Evolutionary conservation across 2,329 filamentous ascomycete genomes (phyloP), one percentile per base, ranked within the genome.

Genomic region (Talaromyces piceae): DNA sequence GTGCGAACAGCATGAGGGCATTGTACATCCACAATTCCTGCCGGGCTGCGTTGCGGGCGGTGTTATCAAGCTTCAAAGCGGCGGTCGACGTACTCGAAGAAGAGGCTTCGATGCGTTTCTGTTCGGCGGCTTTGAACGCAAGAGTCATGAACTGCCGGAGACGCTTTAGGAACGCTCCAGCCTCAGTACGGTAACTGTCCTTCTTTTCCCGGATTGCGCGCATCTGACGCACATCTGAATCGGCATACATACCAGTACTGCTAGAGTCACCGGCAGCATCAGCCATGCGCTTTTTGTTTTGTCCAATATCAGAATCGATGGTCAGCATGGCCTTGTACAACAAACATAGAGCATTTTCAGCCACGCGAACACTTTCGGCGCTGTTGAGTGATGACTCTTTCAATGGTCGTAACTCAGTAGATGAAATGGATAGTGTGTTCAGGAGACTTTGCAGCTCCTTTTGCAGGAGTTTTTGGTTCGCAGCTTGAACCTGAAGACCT

Each of bases 401-500:
- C 20, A 98, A 76, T 5, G 88, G 82, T 48, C 85, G 82, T 13
- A 98, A 78, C 56, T 91, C 84, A 37, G 81, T 75, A 1, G 80
- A 74, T 4, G 89, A 90, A 52, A 97, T 95, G 9, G 90, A 91
- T 50, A 95, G 91, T 0, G 89, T 96, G 58, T 91, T 84, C 22
- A 98, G 78, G n/a, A 97, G 76, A 28, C 85, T 87, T 65, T 94
- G 84, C 1, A 98, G 78, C 67, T 98, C 93, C 56, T 85, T 88
- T 67, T 91, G 89, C 44, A 98, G 78, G 25, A 95, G 79, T 67
- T 95, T 95, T 67, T 98, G 93, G 61, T 98, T 98, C 37, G 93
- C 89, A 18, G 91, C 91, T 69, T 97, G 93, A 5, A 98, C 91
- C 63, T 98, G 93, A 44, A 98, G 75, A 74, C 93, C 93, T 71